Base-by-base conservation (phyloP, 163 green algal species). In the Trebouxiophyceae sp. region DNA sequence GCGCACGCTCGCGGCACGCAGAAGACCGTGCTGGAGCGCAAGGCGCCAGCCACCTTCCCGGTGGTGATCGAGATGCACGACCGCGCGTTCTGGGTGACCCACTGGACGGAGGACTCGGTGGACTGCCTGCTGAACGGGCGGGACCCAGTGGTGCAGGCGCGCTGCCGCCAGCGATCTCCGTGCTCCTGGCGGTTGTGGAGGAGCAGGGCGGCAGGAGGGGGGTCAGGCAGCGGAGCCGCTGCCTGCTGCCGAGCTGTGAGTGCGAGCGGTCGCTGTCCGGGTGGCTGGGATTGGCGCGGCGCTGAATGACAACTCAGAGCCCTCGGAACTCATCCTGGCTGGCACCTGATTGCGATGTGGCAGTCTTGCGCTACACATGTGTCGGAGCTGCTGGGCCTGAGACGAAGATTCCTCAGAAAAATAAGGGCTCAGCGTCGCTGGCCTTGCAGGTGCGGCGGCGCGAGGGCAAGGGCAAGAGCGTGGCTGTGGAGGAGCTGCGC, bases 1-100 rank as follows among this genome's bases (percentile, higher is more conserved):
- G 91, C 91, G 24, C 70, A 80, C 19, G 62, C 68, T 39, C 72
- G 88, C 8, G 87, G 87, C 22, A 92, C 85, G 3, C 85, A 95
- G 75, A 95, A 95, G 76, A 87, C 64, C 33, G 80, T 95, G 44
- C 74, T 96, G 65, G 91, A 97, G 77, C 79, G 90, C 46, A 84
- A 86, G 71, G 89, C 72, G 23, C 89, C 90, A 4, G 81, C 90
- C 44, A 95, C 89, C 24, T 97, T 97, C 77, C 84, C 85, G 8
- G 72, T 93, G 27, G 76, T 95, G 0, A 87, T 97, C 16, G 91
- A 97, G 81, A 96, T 97, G 83, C 77, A 87, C 2, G 86, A 90
- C 54, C 82, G 89, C 22, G 72, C 69, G 26, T 69, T 79, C 56
- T 97, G 90, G 85, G 83, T 95, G 39, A 87, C 85, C 4, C 91